A percentile compares a stretch with the other conserved stretches of the same genome.
These are phyloP conservation scores for Nakazawaea ernobii DNA, from an alignment of 805 yeast genomes.

Conservation along the genomic window DNA sequence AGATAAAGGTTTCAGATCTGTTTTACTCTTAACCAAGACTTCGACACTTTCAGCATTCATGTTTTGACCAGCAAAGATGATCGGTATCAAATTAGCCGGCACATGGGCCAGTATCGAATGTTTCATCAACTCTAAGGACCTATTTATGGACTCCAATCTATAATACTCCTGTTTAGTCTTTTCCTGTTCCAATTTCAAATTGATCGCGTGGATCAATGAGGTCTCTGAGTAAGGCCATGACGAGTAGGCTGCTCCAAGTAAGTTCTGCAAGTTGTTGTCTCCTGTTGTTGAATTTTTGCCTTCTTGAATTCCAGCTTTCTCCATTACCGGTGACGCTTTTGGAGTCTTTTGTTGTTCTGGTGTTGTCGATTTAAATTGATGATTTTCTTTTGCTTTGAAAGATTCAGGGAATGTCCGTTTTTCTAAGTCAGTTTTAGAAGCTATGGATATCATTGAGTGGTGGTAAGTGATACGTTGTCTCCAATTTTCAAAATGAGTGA, in stretches of 20 bases:
- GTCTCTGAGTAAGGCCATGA: constrained; percentile 54
- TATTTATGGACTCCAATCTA: constrained; percentile 54
- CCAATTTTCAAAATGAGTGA: no score
- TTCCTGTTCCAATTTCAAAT: constrained; percentile 67
- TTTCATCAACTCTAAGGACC: constrained; percentile 56
- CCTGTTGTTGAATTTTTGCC: not conserved
- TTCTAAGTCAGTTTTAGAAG: not conserved
- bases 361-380: not conserved
- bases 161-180: constrained; percentile 76
- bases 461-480: no score
- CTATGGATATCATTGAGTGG: not conserved
- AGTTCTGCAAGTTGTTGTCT: constrained; percentile 7
- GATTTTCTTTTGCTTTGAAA: not conserved
- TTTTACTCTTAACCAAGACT: constrained; percentile 7
- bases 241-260: constrained; percentile 49
- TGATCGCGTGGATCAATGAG: constrained; percentile 52
- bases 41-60: constrained; percentile 16
- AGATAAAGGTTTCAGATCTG: constrained; percentile 4
- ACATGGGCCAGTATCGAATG: constrained; percentile 55
- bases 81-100: constrained; percentile 60
- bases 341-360: constrained; percentile 5
- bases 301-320: not conserved
- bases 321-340: constrained; percentile 8
- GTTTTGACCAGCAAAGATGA: constrained; percentile 40
- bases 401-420: not conserved